These are phyloP conservation scores for Solanum virginianum DNA, from an alignment of 257 asterid species.

Conservation along the genomic window DNA sequence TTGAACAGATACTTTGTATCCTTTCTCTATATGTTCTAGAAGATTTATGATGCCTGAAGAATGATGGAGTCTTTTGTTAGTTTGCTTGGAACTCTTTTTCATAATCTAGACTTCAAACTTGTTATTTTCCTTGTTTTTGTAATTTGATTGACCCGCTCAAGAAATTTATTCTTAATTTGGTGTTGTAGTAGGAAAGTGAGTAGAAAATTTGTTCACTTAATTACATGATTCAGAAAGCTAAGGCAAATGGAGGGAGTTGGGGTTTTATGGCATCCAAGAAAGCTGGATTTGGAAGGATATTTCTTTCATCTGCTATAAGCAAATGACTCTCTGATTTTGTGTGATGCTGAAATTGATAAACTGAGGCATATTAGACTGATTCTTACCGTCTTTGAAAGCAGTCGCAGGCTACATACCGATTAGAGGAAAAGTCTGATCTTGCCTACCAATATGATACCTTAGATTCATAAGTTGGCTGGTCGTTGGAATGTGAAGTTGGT, in stretches of 20 bases:
- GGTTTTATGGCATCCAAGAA: background rate
- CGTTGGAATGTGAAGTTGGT: background rate
- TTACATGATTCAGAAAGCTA: background rate
- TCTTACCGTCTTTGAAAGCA: background rate
- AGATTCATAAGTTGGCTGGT: background rate
- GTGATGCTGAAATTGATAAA: background rate
- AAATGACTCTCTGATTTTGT: background rate
- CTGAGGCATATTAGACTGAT: background rate
- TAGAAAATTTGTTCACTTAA: background rate
- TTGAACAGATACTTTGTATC: background rate
- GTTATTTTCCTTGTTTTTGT: background rate
- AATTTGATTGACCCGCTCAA: background rate
- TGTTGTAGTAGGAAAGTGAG: background rate
- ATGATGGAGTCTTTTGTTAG: background rate
- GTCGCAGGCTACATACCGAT: background rate
- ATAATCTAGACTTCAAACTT: background rate
- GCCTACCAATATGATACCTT: background rate
- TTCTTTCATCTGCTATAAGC: background rate
- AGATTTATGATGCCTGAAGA: background rate
- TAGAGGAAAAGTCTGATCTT: background rate
- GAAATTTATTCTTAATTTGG: background rate
- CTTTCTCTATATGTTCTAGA: background rate
- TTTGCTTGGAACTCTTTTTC: background rate
- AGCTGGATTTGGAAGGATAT: background rate
- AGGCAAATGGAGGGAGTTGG: background rate